These are phyloP conservation scores for Closterium sp. DNA, from an alignment of 139 green algal species.

Conservation along the genomic window DNA sequence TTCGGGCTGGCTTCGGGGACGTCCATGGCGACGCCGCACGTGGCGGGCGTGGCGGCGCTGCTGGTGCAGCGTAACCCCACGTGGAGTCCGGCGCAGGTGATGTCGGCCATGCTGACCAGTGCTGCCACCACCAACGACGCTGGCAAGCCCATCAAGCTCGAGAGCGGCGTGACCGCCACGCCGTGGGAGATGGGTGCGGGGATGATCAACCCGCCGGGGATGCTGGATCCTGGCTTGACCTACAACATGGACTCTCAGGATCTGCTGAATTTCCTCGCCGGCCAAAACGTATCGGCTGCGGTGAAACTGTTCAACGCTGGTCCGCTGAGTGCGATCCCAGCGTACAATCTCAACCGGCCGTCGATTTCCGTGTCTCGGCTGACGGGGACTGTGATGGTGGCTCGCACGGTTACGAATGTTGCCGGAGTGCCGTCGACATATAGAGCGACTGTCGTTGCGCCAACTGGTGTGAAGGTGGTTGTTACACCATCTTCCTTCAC, in stretches of 20 bases:
- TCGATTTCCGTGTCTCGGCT: slow-evolving; percentile 17
- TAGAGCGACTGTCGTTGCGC: not conserved
- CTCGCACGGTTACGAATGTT: not conserved
- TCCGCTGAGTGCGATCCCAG: not conserved
- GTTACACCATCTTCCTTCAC: not conserved
- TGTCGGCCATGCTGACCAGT: slow-evolving; percentile 37
- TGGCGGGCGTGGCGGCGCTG: slow-evolving; percentile 24
- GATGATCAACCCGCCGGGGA: slow-evolving; percentile 4
- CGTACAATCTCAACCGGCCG: slow-evolving; percentile 13
- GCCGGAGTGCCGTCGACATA: not conserved
- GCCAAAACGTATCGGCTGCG: not conserved
- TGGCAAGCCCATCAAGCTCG: not conserved
- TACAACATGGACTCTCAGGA: slow-evolving; percentile 5
- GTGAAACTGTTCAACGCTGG: not conserved
- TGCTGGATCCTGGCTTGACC: slow-evolving; percentile 9
- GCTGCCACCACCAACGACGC: not conserved
- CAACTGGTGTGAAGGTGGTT: not conserved
- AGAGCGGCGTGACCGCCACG: not conserved
- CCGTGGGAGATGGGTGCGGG: slow-evolving; percentile 14
- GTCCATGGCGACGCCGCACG: slow-evolving; percentile 43
- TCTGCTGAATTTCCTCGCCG: slow-evolving; percentile 1
- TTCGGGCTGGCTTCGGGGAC: slow-evolving; percentile 32
- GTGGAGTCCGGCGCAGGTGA: slow-evolving; percentile 14
- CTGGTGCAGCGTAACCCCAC: slow-evolving; percentile 9
- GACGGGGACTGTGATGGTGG: not conserved